Evolutionary conservation across 257 asterid genomes (phyloP).

Genomic region (Datura wrightii): DNA sequence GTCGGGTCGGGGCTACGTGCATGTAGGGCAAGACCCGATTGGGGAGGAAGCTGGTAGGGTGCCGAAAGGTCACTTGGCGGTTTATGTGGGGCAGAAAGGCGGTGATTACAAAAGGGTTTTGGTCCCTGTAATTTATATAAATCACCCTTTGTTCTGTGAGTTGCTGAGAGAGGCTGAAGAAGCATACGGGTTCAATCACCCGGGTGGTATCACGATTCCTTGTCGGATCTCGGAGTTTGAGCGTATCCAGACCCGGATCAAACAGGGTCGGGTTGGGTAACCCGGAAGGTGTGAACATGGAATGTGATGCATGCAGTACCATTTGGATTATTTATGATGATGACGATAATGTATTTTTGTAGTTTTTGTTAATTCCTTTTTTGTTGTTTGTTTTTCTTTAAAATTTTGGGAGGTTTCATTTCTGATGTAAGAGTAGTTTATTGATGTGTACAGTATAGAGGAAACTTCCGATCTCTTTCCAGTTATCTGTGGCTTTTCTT

Average conservation of each 20-base stretch:
- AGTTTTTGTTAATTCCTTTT: neutral
- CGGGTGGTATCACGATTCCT: constrained; percentile 87
- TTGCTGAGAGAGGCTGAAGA: constrained; percentile 70
- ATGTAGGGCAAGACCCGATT: constrained; percentile 59
- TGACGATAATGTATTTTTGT: constrained; percentile 20
- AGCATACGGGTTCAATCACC: constrained; percentile 79
- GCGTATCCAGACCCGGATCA: constrained; percentile 80
- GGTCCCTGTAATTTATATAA: constrained; percentile 75
- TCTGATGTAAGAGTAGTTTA: constrained; percentile 22
- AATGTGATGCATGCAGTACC: constrained; percentile 33
- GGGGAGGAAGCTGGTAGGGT: constrained; percentile 30
- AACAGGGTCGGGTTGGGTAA: constrained; percentile 46
- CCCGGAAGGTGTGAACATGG: constrained; percentile 41
- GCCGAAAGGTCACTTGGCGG: constrained; percentile 83
- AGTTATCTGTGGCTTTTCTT: neutral
- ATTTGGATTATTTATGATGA: constrained; percentile 18
- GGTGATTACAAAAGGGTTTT: constrained; percentile 66
- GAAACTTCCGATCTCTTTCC: neutral
- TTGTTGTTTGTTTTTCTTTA: neutral
- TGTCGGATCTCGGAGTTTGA: constrained; percentile 95
- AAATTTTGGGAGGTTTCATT: neutral
- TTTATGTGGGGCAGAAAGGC: constrained; percentile 75
- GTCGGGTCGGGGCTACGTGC: constrained; percentile 44
- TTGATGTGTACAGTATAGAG: constrained; percentile 25
- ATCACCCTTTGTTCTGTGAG: constrained; percentile 82